These are phyloP conservation scores for Lyophyllum atratum DNA, from an alignment of 768 basidiomycete genomes.

Conservation along the genomic window DNA sequence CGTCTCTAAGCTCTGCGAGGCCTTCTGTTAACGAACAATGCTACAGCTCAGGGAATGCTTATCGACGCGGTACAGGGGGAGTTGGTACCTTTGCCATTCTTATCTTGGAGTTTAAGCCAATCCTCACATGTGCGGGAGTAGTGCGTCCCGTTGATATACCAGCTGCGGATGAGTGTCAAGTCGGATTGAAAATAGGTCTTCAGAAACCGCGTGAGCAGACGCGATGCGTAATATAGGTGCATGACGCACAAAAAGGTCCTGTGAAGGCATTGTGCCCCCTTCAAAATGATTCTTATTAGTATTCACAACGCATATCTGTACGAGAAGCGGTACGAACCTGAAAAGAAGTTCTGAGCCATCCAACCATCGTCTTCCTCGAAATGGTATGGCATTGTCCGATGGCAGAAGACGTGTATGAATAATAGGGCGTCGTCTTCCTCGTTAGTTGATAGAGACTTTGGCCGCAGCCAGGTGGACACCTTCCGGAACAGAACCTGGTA, in stretches of 20 bases:
- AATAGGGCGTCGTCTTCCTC: conserved; percentile 46
- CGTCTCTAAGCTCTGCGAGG: conserved; percentile 47
- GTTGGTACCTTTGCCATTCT: conserved; percentile 40
- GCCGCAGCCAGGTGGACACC: conserved; percentile 64
- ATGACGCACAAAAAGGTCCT: conserved; percentile 52
- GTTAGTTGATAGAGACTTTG: conserved; percentile 25
- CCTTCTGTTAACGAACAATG: conserved; percentile 30
- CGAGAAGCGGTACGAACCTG: conserved; percentile 34
- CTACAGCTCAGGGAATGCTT: background rate
- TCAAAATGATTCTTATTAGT: background rate
- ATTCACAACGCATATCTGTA: background rate
- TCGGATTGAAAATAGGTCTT: conserved; percentile 68
- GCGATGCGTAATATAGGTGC: background rate
- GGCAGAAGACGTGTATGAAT: conserved; percentile 76
- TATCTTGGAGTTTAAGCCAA: conserved; percentile 64
- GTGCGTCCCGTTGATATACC: conserved; percentile 65
- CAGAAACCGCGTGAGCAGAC: background rate
- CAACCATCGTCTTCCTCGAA: conserved; percentile 71
- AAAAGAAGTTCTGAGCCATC: conserved; percentile 78
- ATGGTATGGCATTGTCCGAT: conserved; percentile 63
- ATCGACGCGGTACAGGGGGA: background rate
- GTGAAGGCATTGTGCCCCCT: conserved; percentile 76
- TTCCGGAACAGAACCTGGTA: conserved; percentile 63
- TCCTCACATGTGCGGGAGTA: conserved; percentile 66
- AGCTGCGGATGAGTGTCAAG: conserved; percentile 56